Conservation (phyloP, 208 protist species). For the Wallacemonas collosoma region DNA sequence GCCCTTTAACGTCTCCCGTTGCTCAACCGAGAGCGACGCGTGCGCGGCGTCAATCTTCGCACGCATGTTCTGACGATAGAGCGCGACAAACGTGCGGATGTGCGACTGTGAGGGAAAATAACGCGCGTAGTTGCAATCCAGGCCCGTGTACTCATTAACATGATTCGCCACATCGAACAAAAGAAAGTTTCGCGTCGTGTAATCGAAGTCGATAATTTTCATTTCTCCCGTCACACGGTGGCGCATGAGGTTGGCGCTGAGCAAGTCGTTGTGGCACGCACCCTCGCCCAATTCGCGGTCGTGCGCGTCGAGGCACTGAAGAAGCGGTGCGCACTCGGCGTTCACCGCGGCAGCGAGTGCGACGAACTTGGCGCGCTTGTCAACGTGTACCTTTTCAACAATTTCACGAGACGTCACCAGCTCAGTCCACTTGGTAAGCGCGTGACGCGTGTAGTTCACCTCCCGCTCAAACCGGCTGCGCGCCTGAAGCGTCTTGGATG, state of each 20-base stretch:
- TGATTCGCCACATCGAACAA: conserved; percentile 93
- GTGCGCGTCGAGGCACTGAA: conserved; percentile 31
- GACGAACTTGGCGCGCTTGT: conserved; percentile 54
- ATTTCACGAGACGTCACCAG: conserved; percentile 59
- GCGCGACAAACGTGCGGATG: conserved; percentile 66
- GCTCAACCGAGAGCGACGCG: conserved; percentile 8
- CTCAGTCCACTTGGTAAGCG: conserved; percentile 72
- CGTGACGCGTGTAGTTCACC: conserved; percentile 76
- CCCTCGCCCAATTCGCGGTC: conserved; percentile 55
- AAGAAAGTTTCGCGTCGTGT: conserved; percentile 84
- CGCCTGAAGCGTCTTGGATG: neutral
- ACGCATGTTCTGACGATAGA: conserved; percentile 78
- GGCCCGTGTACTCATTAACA: conserved; percentile 92
- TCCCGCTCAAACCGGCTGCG: conserved; percentile 66
- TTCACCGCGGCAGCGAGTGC: conserved; percentile 37
- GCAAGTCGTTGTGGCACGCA: conserved; percentile 92
- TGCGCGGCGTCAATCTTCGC: conserved; percentile 35
- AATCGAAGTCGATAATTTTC: conserved; percentile 95
- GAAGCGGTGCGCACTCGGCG: conserved; percentile 48
- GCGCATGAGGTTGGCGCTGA: conserved; percentile 91
- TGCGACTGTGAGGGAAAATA: conserved; percentile 82
- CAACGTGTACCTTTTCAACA: conserved; percentile 46
- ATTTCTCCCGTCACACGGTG: conserved; percentile 45
- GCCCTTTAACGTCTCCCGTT: conserved; percentile 17
- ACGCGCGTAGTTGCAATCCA: conserved; percentile 85